Base-by-base conservation (phyloP, 192 early-diverging fungal species). In the Coemansia sp. region DNA sequence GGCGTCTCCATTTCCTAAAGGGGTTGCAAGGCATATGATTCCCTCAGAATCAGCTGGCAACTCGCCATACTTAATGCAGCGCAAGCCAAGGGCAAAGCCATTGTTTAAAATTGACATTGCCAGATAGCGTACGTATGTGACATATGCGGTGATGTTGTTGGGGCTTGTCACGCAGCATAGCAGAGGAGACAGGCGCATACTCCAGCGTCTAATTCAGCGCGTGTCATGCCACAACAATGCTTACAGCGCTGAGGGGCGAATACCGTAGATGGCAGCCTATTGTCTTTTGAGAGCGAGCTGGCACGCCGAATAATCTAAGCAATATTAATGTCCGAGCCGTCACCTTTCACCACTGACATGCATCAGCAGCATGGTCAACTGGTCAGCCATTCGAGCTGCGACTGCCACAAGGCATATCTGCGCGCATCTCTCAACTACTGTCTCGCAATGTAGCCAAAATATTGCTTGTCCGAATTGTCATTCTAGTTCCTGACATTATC, bases 41-140 rank as follows among this genome's bases (percentile, higher is more conserved):
- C 55, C 55, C 3, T 16, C 32, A 17, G 55, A 58, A 58, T 58
- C 55, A 58, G 30, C 55, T 58, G 55, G 55, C 11, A 17, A 9
- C 11, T 35, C 6, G 16, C 13, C 55, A 58, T 58, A 58, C n/a
- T 10, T 58, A 14, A 17, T n/a, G 30, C 30, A 37, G 16, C 55
- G 14, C 16, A 58, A 35, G 30, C 55, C 55, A 35, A 58, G 4
- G 55, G 52, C 52, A 4, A 28, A 11, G 23, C 16, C 55, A 58
- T 58, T 58, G 55, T 58, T 16, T 32, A 16, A 16, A 33, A n/a
- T 9, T 16, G 55, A 16, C 55, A 33, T 17, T 32, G 14, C 55
- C 55, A 32, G 35, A 58, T n/a, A 8, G 55, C 32, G 16, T n/a
- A 7, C 14, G n/a, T 4, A 32, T 16, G 14, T 55, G 55, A 32